These are phyloP conservation scores for Logfia minima DNA, from an alignment of 129 eudicot genomes.

Conservation along the genomic window DNA sequence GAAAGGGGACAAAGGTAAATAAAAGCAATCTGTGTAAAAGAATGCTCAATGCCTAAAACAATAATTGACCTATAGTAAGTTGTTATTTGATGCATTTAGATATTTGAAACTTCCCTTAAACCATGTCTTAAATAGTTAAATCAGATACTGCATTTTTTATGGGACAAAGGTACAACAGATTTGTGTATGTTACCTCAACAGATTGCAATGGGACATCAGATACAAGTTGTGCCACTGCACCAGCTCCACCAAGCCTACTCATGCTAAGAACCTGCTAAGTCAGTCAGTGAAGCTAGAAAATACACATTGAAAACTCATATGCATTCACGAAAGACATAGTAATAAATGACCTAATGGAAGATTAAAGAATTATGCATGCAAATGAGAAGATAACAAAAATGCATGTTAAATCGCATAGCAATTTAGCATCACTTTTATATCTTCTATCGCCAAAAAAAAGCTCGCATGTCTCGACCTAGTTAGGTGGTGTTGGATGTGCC, in stretches of 20 bases:
- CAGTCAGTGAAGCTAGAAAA: constrained; percentile 10
- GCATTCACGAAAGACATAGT: not conserved
- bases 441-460: not conserved
- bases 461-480: not conserved
- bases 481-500: not conserved
- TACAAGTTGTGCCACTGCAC: constrained; percentile 94
- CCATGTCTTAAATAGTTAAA: not conserved
- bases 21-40: not conserved
- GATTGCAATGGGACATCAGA: constrained; percentile 78
- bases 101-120: not conserved
- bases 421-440: not conserved
- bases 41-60: not conserved
- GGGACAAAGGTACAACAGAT: not conserved
- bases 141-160: not conserved
- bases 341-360: not conserved
- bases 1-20: not conserved
- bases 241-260: constrained; percentile 98
- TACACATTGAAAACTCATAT: not conserved
- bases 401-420: not conserved
- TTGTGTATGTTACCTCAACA: constrained; percentile 52
- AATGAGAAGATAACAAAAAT: not conserved
- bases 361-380: not conserved
- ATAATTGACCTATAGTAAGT: not conserved
- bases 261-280: constrained; percentile 83
- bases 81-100: not conserved